A percentile compares a stretch with the other conserved stretches of the same genome.
phyloP scores from a whole-genome alignment of 495 filamentous ascomycete species.

The Penicillium malachiteum region DNA sequence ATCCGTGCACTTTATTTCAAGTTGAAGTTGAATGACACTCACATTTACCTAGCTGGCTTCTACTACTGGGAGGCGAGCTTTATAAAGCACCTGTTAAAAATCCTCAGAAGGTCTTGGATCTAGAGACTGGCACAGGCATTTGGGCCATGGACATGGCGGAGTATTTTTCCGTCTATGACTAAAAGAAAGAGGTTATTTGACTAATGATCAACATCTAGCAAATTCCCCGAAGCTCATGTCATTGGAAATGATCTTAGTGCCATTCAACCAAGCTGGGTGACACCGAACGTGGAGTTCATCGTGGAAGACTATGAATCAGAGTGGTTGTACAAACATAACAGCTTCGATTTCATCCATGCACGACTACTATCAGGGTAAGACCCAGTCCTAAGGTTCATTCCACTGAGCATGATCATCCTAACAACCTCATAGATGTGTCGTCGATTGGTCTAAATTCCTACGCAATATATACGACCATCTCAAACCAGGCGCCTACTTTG shows the following conservation, averaged over 20 bases:
- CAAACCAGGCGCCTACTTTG: conserved; percentile 66
- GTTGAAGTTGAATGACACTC: background rate
- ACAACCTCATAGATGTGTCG: conserved; percentile 9
- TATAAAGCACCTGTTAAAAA: conserved; percentile 53
- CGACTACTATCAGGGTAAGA: conserved; percentile 15
- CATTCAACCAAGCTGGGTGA: conserved; percentile 46
- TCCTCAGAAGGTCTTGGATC: conserved; percentile 55
- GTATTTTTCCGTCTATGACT: conserved; percentile 22
- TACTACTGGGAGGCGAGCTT: conserved; percentile 46
- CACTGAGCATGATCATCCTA: conserved; percentile 3
- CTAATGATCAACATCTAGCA: conserved; percentile 3
- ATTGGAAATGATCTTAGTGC: conserved; percentile 50
- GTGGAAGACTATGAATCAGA: conserved; percentile 34
- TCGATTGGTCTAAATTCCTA: conserved; percentile 22
- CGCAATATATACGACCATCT: conserved; percentile 34
- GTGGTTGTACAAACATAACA: conserved; percentile 23
- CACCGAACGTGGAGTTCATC: conserved; percentile 32
- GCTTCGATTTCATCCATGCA: conserved; percentile 30
- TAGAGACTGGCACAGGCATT: conserved; percentile 66
- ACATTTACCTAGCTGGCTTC: conserved; percentile 21
- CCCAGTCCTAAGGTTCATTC: conserved; percentile 24
- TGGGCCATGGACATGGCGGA: conserved; percentile 61
- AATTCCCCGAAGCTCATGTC: conserved; percentile 26
- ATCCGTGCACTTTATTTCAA: background rate
- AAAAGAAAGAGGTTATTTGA: background rate